Evolutionary conservation across 768 basidiomycete species (phyloP).

Genomic region (Termitomyces titanicus): DNA sequence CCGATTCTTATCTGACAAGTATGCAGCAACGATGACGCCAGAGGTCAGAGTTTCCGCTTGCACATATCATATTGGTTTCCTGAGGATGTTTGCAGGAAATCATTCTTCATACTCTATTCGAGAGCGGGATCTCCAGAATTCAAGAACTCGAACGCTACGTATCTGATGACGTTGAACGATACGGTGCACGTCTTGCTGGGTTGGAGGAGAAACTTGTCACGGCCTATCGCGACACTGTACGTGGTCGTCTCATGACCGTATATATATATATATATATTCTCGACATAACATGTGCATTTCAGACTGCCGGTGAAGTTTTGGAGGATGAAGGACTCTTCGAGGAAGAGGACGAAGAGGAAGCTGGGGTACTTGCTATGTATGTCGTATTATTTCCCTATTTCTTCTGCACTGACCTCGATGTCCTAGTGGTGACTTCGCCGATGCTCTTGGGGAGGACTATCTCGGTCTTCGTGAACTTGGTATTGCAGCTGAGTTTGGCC

Average conservation of each 20-base stretch:
- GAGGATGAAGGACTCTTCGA: conserved; percentile 68
- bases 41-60: conserved; percentile 56
- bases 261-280: not conserved
- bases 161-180: conserved; percentile 82
- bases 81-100: conserved; percentile 65
- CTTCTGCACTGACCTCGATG: not conserved
- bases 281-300: not conserved
- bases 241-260: conserved; percentile 20
- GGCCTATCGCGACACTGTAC: conserved; percentile 78
- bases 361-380: conserved; percentile 60
- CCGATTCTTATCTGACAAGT: conserved; percentile 77
- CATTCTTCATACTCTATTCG: conserved; percentile 85
- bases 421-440: conserved; percentile 79
- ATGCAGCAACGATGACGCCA: conserved; percentile 72
- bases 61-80: conserved; percentile 1
- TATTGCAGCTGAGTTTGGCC: conserved; percentile 80
- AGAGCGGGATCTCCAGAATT: conserved; percentile 77
- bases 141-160: conserved; percentile 85
- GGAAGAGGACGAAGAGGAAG: conserved; percentile 49
- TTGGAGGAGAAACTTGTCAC: conserved; percentile 83
- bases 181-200: conserved; percentile 72
- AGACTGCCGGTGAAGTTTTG: conserved; percentile 46
- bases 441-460: conserved; percentile 88
- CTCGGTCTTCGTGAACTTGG: conserved; percentile 85
- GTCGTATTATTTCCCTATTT: conserved; percentile 1